These are phyloP conservation scores for Cornus florida DNA, from an alignment of 148 eudicot species.

Conservation along the genomic window DNA sequence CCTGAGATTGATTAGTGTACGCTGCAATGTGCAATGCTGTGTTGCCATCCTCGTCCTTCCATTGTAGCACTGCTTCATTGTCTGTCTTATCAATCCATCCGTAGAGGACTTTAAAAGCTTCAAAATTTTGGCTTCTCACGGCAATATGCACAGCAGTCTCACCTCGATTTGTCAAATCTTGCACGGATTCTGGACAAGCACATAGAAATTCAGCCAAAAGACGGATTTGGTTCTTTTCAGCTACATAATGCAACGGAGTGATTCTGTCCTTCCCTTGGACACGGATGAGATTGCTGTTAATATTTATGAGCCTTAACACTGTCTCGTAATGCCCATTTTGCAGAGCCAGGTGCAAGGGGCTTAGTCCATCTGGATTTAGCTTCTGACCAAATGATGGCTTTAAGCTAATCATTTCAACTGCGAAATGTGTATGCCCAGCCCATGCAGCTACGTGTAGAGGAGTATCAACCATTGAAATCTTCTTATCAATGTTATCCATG, in stretches of 20 bases:
- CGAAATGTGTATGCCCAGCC: background rate
- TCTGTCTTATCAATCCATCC: background rate
- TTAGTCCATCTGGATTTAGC: background rate
- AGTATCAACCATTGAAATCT: background rate
- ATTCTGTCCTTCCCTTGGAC: background rate
- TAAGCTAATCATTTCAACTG: background rate
- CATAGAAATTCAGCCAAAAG: background rate
- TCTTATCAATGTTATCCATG: no score
- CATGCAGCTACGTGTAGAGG: background rate
- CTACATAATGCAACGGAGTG: background rate
- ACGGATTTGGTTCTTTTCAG: background rate
- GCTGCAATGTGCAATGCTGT: background rate
- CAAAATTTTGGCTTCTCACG: background rate
- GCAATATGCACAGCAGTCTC: background rate
- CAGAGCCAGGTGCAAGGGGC: background rate
- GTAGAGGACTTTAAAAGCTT: background rate
- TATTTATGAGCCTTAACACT: background rate
- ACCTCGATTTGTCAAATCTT: background rate
- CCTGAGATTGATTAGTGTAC: background rate
- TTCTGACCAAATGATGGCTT: background rate
- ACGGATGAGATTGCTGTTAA: background rate
- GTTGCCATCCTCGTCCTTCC: background rate
- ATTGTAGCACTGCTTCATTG: background rate
- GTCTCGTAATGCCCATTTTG: background rate
- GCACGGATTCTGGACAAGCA: background rate